Base-by-base conservation (phyloP, 768 basidiomycete genomes). In the Hypholoma fasciculare region DNA sequence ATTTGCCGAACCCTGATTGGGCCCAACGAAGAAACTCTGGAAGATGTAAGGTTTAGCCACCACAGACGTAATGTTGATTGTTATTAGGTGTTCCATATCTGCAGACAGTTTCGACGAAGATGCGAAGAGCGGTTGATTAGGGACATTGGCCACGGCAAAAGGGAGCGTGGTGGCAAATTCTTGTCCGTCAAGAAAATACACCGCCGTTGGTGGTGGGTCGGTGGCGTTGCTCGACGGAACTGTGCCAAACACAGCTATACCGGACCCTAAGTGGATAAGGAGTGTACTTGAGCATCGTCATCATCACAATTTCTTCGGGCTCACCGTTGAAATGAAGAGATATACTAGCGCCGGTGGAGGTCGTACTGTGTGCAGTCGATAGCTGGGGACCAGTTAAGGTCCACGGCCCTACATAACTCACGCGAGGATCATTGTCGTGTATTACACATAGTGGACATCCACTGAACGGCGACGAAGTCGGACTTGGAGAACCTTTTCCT, bases 231-330 rank as follows among this genome's bases (percentile, higher is more conserved):
- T 79, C 16, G 64, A 60, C 4, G 77, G 76, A 12, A 82, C 73
- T 7, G 76, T 77, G 0, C 82, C 82, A 52, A 78, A 75, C 7
- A 82, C 75, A 2, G 73, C 67, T 14, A 83, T 75, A 20, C 72
- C 75, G n/a, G 73, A 77, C n/a, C 79, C 80, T 83, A 7, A 17
- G 34, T 13, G 12, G n/a, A 52, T 14, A 26, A 36, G 36, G 17
- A 11, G 9, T 34, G 30, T 8, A 9, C 9, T 8, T 12, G 6
- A 43, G 53, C 40, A n/a, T n/a, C 14, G 11, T 38, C 26, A 19
- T 3, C 37, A n/a, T 2, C 16, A 19, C 9, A 13, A 27, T 16
- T 23, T 4, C 13, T 39, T 44, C 39, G 26, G 13, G 59, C 71
- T 52, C 53, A 77, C 79, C 77, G 56, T 74, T 75, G 59, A 80